Base-by-base conservation (phyloP, 345 rosid genomes). In the Acer campestre region DNA sequence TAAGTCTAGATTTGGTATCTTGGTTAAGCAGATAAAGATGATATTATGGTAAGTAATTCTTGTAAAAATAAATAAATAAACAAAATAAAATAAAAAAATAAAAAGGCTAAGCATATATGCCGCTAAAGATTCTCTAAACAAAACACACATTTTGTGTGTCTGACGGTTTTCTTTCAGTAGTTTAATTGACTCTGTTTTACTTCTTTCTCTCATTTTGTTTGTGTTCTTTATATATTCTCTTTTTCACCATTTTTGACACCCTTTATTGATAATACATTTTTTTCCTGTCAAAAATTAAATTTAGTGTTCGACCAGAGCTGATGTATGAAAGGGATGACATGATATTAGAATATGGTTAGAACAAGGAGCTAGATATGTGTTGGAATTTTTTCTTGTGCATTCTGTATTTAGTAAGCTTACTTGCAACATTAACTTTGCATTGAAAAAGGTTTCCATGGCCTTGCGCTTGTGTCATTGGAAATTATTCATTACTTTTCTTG, bases 401-500 rank as follows among this genome's bases (percentile, higher is more conserved):
- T 1, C 20, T 10, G 9, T 14, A 46, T 63, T 73, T 9, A 61
- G 67, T 73, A 16, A 46, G 49, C 6, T 49, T 48, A 25, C 76
- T 73, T 38, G 38, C 48, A 22, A 61, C 17, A 6, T 27, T 53
- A 17, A 25, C 18, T 27, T 10, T 61, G 68, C 23, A 23, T 11
- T 61, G 40, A 46, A 61, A 73, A 59, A 23, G 42, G 25, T 10
- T 48, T 64, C 77, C 1, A 9, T 49, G 22, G 49, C 23, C 10
- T 49, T 31, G 38, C 3, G 97, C 98, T 59, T 11, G 51, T 59
- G 63, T 6, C 3, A 31, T 20, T 22, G 51, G 51, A 58, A 55
- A 72, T 20, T n/a, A 9, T 25, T 70, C 0, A 40, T 38, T 59
- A 67, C n/a, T 61, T 71, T 56, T 56, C 20, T 3, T 13, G 17